These are phyloP conservation scores for Dioscorea dumetorum DNA, from an alignment of 106 monocot genomes.

Conservation along the genomic window DNA sequence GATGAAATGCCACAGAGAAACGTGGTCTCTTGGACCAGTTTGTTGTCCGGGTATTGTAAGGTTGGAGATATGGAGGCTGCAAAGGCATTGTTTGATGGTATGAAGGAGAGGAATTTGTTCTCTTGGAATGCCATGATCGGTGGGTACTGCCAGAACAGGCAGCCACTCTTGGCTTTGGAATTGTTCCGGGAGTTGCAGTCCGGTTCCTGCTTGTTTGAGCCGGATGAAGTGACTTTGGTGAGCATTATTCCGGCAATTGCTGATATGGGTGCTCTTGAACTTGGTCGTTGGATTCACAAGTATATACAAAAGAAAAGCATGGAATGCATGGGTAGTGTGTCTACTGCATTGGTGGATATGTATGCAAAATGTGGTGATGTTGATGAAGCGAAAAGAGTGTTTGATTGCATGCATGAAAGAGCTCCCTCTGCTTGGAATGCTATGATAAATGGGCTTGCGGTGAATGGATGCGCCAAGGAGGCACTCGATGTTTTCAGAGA, in stretches of 20 bases:
- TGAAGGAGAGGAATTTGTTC: constrained; percentile 33
- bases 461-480: constrained; percentile 32
- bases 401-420: constrained; percentile 18
- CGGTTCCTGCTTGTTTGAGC: constrained; percentile 6
- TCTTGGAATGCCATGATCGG: constrained; percentile 51
- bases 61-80: constrained; percentile 30
- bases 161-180: constrained; percentile 23
- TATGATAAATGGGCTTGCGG: constrained; percentile 42
- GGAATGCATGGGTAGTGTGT: constrained; percentile 13
- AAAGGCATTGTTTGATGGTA: constrained; percentile 24
- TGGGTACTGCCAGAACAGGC: constrained; percentile 33
- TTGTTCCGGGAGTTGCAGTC: constrained; percentile 38
- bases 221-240: constrained; percentile 43
- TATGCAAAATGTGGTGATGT: constrained; percentile 52
- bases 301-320: constrained; percentile 21
- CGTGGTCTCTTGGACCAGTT: constrained; percentile 51
- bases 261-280: constrained; percentile 30
- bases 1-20: constrained; percentile 29
- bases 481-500: constrained; percentile 32
- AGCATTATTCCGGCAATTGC: constrained; percentile 44
- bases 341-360: constrained; percentile 48
- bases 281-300: constrained; percentile 49
- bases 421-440: constrained; percentile 31
- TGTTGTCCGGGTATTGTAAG: constrained; percentile 38
- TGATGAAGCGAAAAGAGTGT: constrained; percentile 24